These are phyloP conservation scores for Serendipita sp. DNA, from an alignment of 768 basidiomycete species.

Conservation along the genomic window DNA sequence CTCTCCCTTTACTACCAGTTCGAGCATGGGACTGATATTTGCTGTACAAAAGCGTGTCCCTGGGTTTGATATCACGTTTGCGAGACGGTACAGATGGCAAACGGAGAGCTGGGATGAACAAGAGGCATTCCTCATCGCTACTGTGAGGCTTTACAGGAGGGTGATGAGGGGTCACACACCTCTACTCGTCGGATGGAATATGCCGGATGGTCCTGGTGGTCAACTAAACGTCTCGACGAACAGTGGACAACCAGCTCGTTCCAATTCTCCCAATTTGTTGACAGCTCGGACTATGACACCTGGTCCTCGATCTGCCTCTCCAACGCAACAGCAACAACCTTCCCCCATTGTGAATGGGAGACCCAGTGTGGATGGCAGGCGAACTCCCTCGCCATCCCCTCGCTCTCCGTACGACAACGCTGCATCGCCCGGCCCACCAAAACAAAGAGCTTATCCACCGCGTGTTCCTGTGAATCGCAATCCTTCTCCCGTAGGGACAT, in stretches of 20 bases:
- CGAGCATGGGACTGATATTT: background rate
- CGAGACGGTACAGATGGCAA: conserved; percentile 83
- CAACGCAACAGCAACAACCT: background rate
- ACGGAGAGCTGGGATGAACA: conserved; percentile 68
- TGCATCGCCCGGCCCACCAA: background rate
- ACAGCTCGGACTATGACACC: background rate
- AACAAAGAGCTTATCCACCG: background rate
- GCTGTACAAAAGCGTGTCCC: conserved; percentile 30
- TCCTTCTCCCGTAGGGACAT: background rate
- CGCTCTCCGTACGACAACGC: background rate
- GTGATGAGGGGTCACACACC: conserved; percentile 20
- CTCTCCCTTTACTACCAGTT: background rate
- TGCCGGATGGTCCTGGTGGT: conserved; percentile 8
- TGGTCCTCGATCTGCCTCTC: background rate
- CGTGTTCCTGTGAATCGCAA: background rate
- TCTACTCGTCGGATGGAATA: conserved; percentile 16
- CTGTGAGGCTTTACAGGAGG: conserved; percentile 33
- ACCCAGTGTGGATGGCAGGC: background rate
- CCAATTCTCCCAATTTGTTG: background rate
- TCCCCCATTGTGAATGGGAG: background rate
- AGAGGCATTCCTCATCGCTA: conserved; percentile 45
- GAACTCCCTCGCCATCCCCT: background rate
- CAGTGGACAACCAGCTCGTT: background rate
- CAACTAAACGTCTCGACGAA: background rate
- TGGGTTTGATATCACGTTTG: conserved; percentile 67